phyloP scores from a whole-genome alignment of 352 stramenopile species.

The Phytophthora uliginosa region DNA sequence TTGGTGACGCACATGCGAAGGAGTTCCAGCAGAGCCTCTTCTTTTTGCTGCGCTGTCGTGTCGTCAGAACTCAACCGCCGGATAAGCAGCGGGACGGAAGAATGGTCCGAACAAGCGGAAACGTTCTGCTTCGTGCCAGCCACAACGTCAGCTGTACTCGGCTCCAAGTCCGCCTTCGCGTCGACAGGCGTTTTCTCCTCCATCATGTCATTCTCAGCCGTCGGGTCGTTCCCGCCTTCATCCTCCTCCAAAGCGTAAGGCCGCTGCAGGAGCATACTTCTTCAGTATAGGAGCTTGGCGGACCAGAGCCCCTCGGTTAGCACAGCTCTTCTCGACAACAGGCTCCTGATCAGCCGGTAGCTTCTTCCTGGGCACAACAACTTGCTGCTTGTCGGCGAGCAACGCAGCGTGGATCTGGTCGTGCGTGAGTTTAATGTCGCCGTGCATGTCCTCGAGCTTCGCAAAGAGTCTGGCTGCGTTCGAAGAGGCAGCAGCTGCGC shows the following conservation, averaged over 20 bases:
- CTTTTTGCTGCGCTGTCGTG: background rate
- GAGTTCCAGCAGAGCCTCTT: slow-evolving; percentile 8
- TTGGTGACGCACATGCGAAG: slow-evolving; percentile 12
- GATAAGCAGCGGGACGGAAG: background rate
- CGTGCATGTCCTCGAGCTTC: background rate
- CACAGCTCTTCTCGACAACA: background rate
- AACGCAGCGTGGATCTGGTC: background rate
- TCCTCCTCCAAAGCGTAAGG: no score
- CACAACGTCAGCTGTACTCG: background rate
- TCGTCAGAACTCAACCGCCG: background rate
- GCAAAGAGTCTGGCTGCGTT: background rate
- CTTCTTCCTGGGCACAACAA: background rate
- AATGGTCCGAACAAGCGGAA: no score
- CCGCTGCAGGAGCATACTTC: background rate
- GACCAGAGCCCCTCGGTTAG: background rate
- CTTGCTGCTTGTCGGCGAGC: background rate
- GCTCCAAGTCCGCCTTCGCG: background rate
- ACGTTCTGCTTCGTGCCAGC: background rate
- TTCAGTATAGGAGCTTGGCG: background rate
- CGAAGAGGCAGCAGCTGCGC: background rate
- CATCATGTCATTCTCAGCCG: background rate
- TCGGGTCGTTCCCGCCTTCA: background rate
- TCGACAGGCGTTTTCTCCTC: background rate
- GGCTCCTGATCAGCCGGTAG: background rate
- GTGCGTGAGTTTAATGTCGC: background rate